Percentiles rank a stretch among this genome's conserved stretches.
phyloP scores from a whole-genome alignment of 176 grass and related monocot genomes.

The Stipa capillata region DNA sequence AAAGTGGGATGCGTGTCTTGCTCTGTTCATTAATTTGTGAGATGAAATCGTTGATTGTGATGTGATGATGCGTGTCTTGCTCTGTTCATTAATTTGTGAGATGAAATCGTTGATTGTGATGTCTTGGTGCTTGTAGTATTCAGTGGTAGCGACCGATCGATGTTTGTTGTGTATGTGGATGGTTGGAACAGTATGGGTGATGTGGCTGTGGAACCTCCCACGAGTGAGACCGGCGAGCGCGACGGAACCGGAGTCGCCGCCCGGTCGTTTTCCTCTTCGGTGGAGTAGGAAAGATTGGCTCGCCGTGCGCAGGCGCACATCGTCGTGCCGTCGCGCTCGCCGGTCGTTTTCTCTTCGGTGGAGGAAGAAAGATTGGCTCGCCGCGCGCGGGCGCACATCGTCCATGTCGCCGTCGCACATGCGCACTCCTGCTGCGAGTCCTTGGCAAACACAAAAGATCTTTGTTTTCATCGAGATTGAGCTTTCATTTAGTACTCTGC shows the following conservation, averaged over 20 bases:
- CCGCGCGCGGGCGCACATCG: neutral
- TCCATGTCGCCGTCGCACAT: slow-evolving; percentile 18
- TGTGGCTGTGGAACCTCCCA: neutral
- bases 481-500: neutral
- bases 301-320: neutral
- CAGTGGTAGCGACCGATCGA: neutral
- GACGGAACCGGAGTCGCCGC: neutral
- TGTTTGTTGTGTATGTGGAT: too few relatives aligned
- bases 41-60: too few relatives aligned
- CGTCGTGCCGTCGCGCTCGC: neutral
- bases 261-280: slow-evolving; percentile 6
- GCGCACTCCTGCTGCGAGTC: neutral
- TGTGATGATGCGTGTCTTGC: too few relatives aligned
- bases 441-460: neutral
- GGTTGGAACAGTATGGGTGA: neutral
- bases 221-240: neutral
- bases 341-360: slow-evolving; percentile 10
- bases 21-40: neutral
- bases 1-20: too few relatives aligned
- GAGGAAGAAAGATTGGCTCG: neutral
- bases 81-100: too few relatives aligned
- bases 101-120: neutral
- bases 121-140: neutral
- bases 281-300: neutral
- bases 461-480: neutral